Conservation (phyloP, 1,139 yeast species). For the Magnusiomyces ingens region DNA sequence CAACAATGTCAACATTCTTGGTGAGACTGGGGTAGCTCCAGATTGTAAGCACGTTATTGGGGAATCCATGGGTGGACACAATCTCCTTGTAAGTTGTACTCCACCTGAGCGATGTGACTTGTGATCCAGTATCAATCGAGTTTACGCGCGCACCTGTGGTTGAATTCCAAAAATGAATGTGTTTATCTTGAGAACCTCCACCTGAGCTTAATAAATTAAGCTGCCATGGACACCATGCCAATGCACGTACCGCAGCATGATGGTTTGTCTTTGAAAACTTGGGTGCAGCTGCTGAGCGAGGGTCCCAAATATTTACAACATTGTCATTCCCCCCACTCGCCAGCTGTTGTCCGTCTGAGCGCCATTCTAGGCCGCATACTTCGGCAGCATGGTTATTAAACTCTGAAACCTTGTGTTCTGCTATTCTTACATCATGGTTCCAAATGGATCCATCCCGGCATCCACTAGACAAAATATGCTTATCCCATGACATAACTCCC, state of each 20-base stretch:
- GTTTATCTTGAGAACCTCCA: slow-evolving; percentile 88
- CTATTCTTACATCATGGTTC: slow-evolving; percentile 89
- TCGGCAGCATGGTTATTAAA: slow-evolving; percentile 74
- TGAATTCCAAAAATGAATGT: slow-evolving; percentile 93
- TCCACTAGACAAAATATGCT: slow-evolving; percentile 76
- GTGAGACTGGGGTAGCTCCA: slow-evolving; percentile 83
- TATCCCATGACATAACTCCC: slow-evolving; percentile 82
- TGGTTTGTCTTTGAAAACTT: slow-evolving; percentile 72
- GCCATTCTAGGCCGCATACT: slow-evolving; percentile 87
- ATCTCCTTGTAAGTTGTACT: slow-evolving; percentile 75
- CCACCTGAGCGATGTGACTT: slow-evolving; percentile 90
- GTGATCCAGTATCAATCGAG: slow-evolving; percentile 87
- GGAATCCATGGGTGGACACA: slow-evolving; percentile 92
- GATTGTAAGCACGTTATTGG: slow-evolving; percentile 74
- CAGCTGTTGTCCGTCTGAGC: slow-evolving; percentile 74
- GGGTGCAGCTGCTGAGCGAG: slow-evolving; percentile 59
- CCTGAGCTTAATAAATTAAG: slow-evolving; percentile 83
- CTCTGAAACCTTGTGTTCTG: slow-evolving; percentile 60
- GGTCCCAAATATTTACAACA: slow-evolving; percentile 91
- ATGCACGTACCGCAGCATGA: slow-evolving; percentile 91
- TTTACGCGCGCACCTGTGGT: slow-evolving; percentile 83
- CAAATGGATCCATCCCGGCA: slow-evolving; percentile 76
- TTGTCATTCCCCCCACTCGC: slow-evolving; percentile 96
- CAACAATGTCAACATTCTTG: slow-evolving; percentile 82
- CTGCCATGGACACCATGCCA: slow-evolving; percentile 93